These are phyloP conservation scores for Cylindrotheca fusiformis DNA, from an alignment of 108 stramenopile species.

Conservation along the genomic window DNA sequence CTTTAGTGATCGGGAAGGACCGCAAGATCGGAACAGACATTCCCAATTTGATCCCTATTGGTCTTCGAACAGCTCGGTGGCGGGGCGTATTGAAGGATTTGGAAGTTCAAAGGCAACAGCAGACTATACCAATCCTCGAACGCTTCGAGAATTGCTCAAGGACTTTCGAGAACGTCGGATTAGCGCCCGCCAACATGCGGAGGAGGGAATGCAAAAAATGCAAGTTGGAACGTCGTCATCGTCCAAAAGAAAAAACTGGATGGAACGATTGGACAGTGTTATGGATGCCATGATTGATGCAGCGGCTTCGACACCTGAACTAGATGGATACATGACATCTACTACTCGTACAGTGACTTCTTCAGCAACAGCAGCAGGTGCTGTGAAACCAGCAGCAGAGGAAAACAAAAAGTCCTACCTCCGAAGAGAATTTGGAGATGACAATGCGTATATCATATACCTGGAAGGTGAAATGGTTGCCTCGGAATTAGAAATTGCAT, in stretches of 20 bases:
- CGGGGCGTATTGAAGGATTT: slow-evolving; percentile 34
- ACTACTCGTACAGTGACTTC: neutral
- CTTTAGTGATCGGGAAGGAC: too few species aligned
- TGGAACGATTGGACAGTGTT: slow-evolving; percentile 17
- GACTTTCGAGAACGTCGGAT: slow-evolving; percentile 7
- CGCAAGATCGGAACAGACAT: too few species aligned
- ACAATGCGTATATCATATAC: slow-evolving; percentile 18
- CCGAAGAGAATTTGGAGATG: slow-evolving; percentile 10
- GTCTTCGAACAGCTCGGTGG: slow-evolving; percentile 1
- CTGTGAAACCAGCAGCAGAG: neutral
- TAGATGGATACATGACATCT: slow-evolving; percentile 21
- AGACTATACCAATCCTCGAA: neutral
- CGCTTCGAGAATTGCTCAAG: slow-evolving; percentile 9
- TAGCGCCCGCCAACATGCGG: neutral
- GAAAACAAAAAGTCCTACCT: slow-evolving; percentile 1
- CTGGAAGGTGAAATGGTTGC: slow-evolving; percentile 25
- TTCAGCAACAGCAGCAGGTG: neutral
- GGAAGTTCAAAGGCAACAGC: slow-evolving; percentile 16
- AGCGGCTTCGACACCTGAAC: slow-evolving; percentile 9
- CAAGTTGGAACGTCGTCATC: slow-evolving; percentile 9
- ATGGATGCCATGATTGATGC: slow-evolving; percentile 14
- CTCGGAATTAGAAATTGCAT: slow-evolving; percentile 25
- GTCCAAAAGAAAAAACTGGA: slow-evolving; percentile 5
- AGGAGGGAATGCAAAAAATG: slow-evolving; percentile 28
- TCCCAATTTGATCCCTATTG: neutral